These are phyloP conservation scores for Gynostemma pentaphyllum DNA, from an alignment of 306 rosid species.

Conservation along the genomic window DNA sequence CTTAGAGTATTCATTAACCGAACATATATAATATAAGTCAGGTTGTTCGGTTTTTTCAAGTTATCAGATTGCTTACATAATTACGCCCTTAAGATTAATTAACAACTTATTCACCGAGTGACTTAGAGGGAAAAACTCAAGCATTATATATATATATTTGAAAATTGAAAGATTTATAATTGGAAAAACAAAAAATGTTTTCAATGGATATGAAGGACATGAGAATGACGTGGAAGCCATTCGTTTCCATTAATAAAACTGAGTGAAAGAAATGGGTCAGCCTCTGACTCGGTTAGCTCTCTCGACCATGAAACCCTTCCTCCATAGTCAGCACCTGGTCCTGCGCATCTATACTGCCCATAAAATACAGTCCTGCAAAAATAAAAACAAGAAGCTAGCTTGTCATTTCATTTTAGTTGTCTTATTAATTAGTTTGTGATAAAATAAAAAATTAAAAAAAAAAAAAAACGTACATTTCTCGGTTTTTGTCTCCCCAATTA, in stretches of 20 bases:
- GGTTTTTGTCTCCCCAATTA: conserved; percentile 91
- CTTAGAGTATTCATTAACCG: no score
- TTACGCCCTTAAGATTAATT: no score
- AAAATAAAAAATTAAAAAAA: neutral
- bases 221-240: conserved; percentile 5
- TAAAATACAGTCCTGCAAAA: conserved; percentile 58
- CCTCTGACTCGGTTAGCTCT: conserved; percentile 53
- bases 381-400: neutral
- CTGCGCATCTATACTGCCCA: conserved; percentile 67
- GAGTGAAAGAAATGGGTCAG: conserved; percentile 56
- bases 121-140: no score
- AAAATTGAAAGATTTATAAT: neutral
- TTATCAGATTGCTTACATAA: no score
- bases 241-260: conserved; percentile 34
- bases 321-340: conserved; percentile 54
- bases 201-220: neutral
- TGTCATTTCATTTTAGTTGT: no score
- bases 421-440: no score
- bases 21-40: no score
- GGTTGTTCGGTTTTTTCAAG: no score
- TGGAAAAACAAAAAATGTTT: neutral
- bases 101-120: no score
- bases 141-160: no score
- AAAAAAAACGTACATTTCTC: conserved; percentile 48
- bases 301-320: conserved; percentile 71